Conservation (phyloP, 306 rosid genomes). For the Cicer chorassanicum region DNA sequence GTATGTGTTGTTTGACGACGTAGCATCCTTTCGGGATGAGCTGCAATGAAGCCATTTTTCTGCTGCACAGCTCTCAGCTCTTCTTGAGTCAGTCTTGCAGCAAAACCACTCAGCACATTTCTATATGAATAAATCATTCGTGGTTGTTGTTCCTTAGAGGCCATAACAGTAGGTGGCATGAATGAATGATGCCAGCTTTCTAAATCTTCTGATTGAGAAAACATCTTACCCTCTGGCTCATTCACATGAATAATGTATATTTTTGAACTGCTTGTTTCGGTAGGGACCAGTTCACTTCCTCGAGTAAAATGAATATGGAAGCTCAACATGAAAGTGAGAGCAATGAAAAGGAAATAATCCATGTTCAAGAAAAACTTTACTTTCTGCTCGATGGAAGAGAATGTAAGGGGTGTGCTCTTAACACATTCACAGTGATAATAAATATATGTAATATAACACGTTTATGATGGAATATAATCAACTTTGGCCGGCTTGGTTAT, state of each 20-base stretch:
- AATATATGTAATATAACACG: background rate
- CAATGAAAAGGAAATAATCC: constrained; percentile 47
- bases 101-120: constrained; percentile 67
- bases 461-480: constrained; percentile 9
- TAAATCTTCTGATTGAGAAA: constrained; percentile 45
- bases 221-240: constrained; percentile 46
- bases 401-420: constrained; percentile 5
- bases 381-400: constrained; percentile 28
- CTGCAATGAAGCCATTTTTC: constrained; percentile 64
- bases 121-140: constrained; percentile 53
- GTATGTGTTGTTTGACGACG: constrained; percentile 65
- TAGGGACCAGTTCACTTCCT: constrained; percentile 34
- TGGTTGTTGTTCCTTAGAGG: constrained; percentile 40
- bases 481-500: constrained; percentile 30
- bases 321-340: constrained; percentile 47
- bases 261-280: constrained; percentile 43
- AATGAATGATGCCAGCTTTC: constrained; percentile 65
- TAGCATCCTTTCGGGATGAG: constrained; percentile 47
- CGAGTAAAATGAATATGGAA: constrained; percentile 45
- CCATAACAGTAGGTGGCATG: constrained; percentile 50
- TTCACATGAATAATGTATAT: constrained; percentile 61
- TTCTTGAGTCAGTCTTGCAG: constrained; percentile 62
- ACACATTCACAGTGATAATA: background rate
- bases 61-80: constrained; percentile 53
- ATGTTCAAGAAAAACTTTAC: constrained; percentile 47